These are phyloP conservation scores for Quercus agrifolia DNA, from an alignment of 306 rosid genomes.

Conservation along the genomic window DNA sequence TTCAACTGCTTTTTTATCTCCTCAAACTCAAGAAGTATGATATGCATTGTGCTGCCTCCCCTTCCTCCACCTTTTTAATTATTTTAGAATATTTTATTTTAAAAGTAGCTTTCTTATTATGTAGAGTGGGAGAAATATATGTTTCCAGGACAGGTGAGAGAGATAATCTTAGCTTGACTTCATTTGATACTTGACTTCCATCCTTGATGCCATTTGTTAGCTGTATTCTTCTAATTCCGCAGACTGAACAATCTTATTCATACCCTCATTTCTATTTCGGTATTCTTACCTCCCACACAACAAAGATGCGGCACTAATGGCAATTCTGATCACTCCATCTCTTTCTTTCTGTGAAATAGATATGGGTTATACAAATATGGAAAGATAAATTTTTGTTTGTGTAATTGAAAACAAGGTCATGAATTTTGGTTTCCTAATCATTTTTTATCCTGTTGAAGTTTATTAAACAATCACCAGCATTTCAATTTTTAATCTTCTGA, in stretches of 20 bases:
- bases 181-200: not conserved
- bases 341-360: not conserved
- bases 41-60: not conserved
- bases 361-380: not conserved
- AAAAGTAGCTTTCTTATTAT: not conserved
- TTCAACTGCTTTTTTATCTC: not conserved
- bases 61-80: not conserved
- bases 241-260: not conserved
- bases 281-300: not conserved
- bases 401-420: not conserved
- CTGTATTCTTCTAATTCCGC: not conserved
- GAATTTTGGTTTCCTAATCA: not conserved
- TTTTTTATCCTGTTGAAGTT: not conserved
- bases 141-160: not conserved
- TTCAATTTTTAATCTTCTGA: not conserved
- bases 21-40: not conserved
- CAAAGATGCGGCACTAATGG: not conserved
- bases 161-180: not conserved
- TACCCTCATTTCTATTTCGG: not conserved
- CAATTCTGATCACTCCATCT: not conserved
- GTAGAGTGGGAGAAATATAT: not conserved
- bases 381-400: not conserved
- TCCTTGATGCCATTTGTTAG: not conserved
- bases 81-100: too few relatives aligned
- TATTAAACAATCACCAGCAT: not conserved